Percentiles rank a stretch among this genome's conserved stretches.
phyloP scores from a whole-genome alignment of 805 yeast genomes.

The Grigorovia humatica region DNA sequence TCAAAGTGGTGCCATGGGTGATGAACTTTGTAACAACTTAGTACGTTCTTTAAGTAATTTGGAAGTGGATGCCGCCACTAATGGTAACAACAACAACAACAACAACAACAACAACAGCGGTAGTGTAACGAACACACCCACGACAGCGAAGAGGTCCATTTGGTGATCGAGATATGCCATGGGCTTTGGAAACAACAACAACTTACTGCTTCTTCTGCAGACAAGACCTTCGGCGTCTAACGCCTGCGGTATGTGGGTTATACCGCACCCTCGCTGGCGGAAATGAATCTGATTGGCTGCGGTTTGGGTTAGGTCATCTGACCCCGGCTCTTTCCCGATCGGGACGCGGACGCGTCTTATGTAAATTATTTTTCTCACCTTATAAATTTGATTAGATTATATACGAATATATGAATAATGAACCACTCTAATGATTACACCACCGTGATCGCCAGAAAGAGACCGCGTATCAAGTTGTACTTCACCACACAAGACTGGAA shows the following conservation, averaged over 20 bases:
- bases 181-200: background rate
- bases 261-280: background rate
- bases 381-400: background rate
- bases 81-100: slow-evolving; percentile 1
- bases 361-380: background rate
- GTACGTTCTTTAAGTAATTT: slow-evolving; percentile 27
- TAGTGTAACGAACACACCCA: background rate
- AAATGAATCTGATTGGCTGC: too few species aligned
- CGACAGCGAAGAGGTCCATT: background rate
- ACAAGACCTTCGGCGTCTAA: too few species aligned
- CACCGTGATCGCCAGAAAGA: background rate
- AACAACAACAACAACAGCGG: background rate
- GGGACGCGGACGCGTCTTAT: background rate
- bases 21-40: slow-evolving; percentile 21
- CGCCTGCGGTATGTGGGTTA: too few species aligned
- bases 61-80: slow-evolving; percentile 14
- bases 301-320: too few species aligned
- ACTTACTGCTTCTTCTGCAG: too few species aligned
- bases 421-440: background rate
- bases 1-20: slow-evolving; percentile 1
- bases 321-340: background rate
- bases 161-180: background rate
- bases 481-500: slow-evolving; percentile 4
- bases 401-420: background rate
- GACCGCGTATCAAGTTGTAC: slow-evolving; percentile 1